Evolutionary conservation across 306 rosid species (phyloP).

Genomic region (Geum urbanum): DNA sequence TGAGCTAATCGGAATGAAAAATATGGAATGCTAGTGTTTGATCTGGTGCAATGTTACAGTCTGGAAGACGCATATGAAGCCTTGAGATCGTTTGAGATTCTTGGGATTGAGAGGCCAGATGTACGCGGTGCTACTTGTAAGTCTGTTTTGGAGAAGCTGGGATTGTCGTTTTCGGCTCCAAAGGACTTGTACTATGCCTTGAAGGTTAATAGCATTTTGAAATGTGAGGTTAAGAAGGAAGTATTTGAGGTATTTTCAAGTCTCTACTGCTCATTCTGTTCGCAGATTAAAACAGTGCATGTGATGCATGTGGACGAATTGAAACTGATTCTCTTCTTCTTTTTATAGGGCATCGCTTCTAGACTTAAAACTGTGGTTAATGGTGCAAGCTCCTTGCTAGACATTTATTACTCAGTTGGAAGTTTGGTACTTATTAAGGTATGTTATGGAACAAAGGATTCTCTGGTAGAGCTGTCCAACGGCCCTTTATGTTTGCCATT

Average conservation of each 20-base stretch:
- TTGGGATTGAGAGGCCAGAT: conserved; percentile 54
- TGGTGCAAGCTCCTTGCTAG: conserved; percentile 67
- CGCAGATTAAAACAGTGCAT: conserved; percentile 16
- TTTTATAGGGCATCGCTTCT: conserved; percentile 58
- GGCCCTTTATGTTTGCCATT: not conserved
- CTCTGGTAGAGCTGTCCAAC: not conserved
- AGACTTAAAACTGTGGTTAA: conserved; percentile 50
- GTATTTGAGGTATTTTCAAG: conserved; percentile 50
- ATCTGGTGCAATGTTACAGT: conserved; percentile 41
- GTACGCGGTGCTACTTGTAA: conserved; percentile 43
- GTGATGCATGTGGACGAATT: conserved; percentile 8
- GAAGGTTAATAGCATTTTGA: conserved; percentile 58
- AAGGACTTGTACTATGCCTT: conserved; percentile 76
- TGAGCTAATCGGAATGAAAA: not conserved
- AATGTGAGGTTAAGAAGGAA: conserved; percentile 52
- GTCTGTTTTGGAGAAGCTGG: conserved; percentile 58
- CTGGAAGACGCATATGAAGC: conserved; percentile 79
- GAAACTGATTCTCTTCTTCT: conserved; percentile 20
- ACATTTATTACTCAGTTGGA: conserved; percentile 68
- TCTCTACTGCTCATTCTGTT: conserved; percentile 15
- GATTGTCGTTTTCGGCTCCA: conserved; percentile 39
- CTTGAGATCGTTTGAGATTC: conserved; percentile 67
- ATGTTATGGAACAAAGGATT: conserved; percentile 6
- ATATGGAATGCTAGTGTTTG: conserved; percentile 14
- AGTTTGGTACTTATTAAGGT: conserved; percentile 81